phyloP scores from a whole-genome alignment of 2,329 filamentous ascomycete genomes.

The Diaporthe velutina region DNA sequence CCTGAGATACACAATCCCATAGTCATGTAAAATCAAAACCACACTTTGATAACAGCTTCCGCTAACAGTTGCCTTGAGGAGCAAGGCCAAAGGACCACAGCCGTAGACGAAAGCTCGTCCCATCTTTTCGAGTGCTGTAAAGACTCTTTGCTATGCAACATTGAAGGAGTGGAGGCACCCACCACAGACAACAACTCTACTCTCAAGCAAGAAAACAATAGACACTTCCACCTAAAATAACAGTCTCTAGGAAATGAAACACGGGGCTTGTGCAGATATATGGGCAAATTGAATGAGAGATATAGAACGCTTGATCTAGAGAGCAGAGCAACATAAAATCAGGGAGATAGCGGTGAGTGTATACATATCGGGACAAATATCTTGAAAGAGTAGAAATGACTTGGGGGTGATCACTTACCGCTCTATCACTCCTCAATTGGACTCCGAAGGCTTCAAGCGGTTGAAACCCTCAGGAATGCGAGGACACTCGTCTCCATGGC shows the following conservation, averaged over 20 bases:
- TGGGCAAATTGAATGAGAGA: not conserved
- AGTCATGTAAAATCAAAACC: not conserved
- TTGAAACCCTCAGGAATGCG: too few relatives aligned
- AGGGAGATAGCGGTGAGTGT: not conserved
- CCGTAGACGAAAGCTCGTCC: not conserved
- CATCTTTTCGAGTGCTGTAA: not conserved
- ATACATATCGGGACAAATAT: not conserved
- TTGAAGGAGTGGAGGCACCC: too few relatives aligned
- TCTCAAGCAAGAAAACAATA: not conserved
- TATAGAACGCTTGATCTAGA: not conserved
- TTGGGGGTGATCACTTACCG: not conserved
- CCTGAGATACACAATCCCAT: not conserved
- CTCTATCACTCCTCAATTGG: not conserved
- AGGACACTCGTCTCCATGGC: not conserved
- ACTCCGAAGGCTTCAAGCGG: not conserved
- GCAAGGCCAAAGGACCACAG: not conserved
- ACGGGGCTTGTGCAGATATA: not conserved
- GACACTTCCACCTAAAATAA: not conserved
- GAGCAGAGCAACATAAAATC: not conserved
- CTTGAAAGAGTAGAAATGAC: not conserved
- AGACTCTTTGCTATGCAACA: not conserved
- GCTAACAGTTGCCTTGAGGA: rapidly evolving
- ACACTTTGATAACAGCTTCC: not conserved
- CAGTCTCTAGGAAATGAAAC: not conserved
- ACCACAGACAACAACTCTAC: not conserved